Evolutionary conservation across 139 green algal species (phyloP).

Genomic region (Limnomonas spitsbergensis): DNA sequence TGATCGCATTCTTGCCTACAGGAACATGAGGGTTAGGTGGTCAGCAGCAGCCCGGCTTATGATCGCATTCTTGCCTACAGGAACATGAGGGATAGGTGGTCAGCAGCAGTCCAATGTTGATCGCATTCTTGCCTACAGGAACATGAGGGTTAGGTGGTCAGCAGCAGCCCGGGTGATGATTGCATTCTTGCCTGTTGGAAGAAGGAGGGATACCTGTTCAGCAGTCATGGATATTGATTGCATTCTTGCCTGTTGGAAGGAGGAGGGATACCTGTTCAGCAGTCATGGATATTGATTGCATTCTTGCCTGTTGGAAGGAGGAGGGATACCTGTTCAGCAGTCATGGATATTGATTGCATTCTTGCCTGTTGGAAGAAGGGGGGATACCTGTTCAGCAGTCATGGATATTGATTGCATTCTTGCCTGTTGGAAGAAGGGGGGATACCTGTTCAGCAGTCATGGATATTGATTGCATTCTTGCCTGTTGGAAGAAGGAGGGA

Average conservation of each 20-base stretch:
- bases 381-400: too few relatives aligned
- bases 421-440: too few relatives aligned
- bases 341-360: too few relatives aligned
- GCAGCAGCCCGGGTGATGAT: not conserved
- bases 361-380: too few relatives aligned
- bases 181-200: too few relatives aligned
- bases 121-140: conserved; percentile 70
- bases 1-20: conserved; percentile 75
- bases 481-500: too few relatives aligned
- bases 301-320: too few relatives aligned
- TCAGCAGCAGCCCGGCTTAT: not conserved
- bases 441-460: too few relatives aligned
- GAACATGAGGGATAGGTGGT: not conserved
- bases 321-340: too few relatives aligned
- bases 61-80: too few relatives aligned
- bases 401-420: too few relatives aligned
- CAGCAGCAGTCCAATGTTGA: conserved; percentile 49
- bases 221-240: conserved; percentile 50
- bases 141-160: not conserved
- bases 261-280: not conserved
- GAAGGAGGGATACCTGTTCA: not conserved
- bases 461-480: too few relatives aligned
- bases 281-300: not conserved
- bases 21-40: not conserved
- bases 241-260: conserved; percentile 71